Conservation (phyloP, 73 alveolate genomes). For the Stentor roeselii region DNA sequence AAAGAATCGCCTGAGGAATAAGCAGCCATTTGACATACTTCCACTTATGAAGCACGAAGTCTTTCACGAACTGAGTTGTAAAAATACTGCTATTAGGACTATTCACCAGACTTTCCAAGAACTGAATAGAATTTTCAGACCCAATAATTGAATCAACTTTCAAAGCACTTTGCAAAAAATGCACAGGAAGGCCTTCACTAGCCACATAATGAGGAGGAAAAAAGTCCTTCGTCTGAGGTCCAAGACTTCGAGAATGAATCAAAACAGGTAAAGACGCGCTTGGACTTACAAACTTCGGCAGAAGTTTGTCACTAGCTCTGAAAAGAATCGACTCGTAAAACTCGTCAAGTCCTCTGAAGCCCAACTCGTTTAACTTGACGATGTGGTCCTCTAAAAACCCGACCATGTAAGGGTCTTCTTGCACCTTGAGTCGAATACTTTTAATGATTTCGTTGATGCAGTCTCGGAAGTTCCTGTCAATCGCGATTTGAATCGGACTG, state of each 20-base stretch:
- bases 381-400: neutral
- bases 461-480: neutral
- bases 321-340: neutral
- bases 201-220: neutral
- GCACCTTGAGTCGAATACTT: neutral
- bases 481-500: neutral
- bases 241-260: neutral
- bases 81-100: neutral
- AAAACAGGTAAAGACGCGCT: neutral
- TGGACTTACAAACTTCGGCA: neutral
- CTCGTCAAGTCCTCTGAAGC: neutral
- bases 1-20: neutral
- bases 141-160: neutral
- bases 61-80: neutral
- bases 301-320: neutral
- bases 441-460: neutral
- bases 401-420: neutral
- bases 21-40: neutral
- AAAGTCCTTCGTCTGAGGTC: neutral
- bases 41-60: neutral
- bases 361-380: neutral
- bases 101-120: neutral
- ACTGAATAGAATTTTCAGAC: neutral
- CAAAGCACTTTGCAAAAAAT: neutral
- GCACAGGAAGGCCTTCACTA: neutral